Evolutionary conservation across 1,284 basidiomycete species (phyloP).

Genomic region (Ustilago sp.): DNA sequence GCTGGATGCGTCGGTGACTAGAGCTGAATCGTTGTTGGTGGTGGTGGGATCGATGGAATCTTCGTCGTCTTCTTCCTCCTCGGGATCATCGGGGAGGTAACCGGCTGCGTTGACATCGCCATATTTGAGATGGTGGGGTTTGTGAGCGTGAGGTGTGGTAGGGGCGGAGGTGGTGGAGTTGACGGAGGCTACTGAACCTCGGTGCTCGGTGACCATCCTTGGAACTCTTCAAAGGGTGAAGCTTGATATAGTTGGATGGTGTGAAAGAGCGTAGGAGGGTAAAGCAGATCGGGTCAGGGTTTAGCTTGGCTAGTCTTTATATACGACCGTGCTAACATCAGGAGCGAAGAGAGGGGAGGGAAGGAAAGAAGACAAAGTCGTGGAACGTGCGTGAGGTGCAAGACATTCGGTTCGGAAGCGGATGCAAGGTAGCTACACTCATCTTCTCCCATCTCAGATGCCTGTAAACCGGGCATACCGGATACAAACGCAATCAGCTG

Average conservation of each 20-base stretch:
- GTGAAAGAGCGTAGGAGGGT: neutral
- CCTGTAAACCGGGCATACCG: neutral
- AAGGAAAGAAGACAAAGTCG: neutral
- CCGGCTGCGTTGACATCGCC: conserved; percentile 48
- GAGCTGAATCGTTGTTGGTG: neutral
- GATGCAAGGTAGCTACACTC: neutral
- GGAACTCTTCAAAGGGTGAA: neutral
- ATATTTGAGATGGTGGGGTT: conserved; percentile 58
- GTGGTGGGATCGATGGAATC: neutral
- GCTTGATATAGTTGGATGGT: neutral
- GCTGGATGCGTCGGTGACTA: neutral
- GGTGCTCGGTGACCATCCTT: conserved; percentile 28
- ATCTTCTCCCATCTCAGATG: neutral
- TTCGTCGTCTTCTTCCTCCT: conserved; percentile 29
- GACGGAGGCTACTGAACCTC: conserved; percentile 22
- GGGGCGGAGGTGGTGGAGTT: conserved; percentile 5
- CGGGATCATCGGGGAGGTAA: conserved; percentile 39
- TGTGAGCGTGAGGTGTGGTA: conserved; percentile 11
- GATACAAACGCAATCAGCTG: neutral
- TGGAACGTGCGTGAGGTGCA: neutral
- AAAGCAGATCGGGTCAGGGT: neutral
- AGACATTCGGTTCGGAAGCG: neutral
- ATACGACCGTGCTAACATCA: neutral
- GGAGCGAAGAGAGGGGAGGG: neutral
- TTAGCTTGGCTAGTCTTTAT: neutral